Conservation (phyloP, 2,329 filamentous ascomycete species). For the Nemania abortiva region DNA sequence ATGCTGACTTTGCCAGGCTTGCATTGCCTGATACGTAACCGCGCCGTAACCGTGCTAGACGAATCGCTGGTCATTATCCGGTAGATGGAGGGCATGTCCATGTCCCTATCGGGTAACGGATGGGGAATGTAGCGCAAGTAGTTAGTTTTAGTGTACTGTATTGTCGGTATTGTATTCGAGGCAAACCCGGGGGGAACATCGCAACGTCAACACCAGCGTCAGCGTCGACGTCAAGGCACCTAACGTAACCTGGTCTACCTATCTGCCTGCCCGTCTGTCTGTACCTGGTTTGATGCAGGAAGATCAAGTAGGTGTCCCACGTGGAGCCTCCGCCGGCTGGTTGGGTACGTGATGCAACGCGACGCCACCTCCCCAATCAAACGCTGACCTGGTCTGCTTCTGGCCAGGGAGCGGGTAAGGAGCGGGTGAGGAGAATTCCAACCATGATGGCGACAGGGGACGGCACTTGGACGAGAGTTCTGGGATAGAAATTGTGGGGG, state of each 20-base stretch:
- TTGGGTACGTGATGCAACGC: constrained; percentile 30
- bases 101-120: neutral
- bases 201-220: neutral
- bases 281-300: neutral
- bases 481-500: constrained; percentile 22
- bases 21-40: constrained; percentile 32
- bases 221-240: neutral
- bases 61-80: constrained; percentile 28
- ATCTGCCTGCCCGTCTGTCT: neutral
- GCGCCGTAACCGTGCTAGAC: constrained; percentile 13
- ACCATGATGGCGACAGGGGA: constrained; percentile 30
- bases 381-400: constrained; percentile 8
- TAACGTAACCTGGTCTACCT: neutral
- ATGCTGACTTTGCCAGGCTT: constrained; percentile 46
- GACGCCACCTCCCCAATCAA: constrained; percentile 13
- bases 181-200: neutral
- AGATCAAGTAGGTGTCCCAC: constrained; percentile 19
- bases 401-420: constrained; percentile 10
- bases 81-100: constrained; percentile 16
- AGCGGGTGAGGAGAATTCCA: constrained; percentile 13
- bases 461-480: constrained; percentile 31
- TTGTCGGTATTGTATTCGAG: too few relatives aligned
- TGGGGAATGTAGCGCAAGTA: too few relatives aligned
- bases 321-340: constrained; percentile 25
- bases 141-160: too few relatives aligned